Evolutionary conservation across 2,329 filamentous ascomycete genomes (phyloP).

Genomic region (Exophiala aquamarina): DNA sequence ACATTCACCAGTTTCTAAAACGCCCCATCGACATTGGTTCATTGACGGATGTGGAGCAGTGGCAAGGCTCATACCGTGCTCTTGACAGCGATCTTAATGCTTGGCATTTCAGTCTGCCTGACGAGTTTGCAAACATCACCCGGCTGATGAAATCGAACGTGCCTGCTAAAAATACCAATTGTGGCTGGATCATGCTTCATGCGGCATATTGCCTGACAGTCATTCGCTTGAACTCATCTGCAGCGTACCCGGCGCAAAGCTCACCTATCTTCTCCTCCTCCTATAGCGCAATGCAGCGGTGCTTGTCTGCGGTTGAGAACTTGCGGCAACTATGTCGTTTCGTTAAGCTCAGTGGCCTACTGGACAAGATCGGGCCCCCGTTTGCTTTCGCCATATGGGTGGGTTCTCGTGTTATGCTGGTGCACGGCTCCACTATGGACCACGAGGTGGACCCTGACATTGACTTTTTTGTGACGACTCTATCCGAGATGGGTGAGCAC

Average conservation of each 20-base stretch:
- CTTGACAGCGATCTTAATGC: slow-evolving; percentile 75
- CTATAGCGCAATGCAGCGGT: slow-evolving; percentile 80
- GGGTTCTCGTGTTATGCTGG: slow-evolving; percentile 78
- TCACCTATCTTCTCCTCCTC: slow-evolving; percentile 88
- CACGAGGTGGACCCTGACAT: slow-evolving; percentile 79
- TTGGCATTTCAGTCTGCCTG: slow-evolving; percentile 82
- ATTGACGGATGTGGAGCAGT: slow-evolving; percentile 79
- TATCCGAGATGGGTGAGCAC: slow-evolving; percentile 75
- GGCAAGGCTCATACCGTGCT: slow-evolving; percentile 84
- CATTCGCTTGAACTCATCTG: slow-evolving; percentile 86
- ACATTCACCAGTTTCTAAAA: slow-evolving; percentile 86
- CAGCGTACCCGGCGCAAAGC: slow-evolving; percentile 85
- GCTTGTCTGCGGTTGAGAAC: slow-evolving; percentile 78
- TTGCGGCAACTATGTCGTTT: slow-evolving; percentile 77
- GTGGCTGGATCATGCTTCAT: slow-evolving; percentile 88
- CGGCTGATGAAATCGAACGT: slow-evolving; percentile 69
- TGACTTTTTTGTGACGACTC: slow-evolving; percentile 75
- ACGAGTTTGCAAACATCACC: slow-evolving; percentile 80
- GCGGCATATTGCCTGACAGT: slow-evolving; percentile 88
- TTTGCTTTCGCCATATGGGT: slow-evolving; percentile 95
- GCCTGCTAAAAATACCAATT: slow-evolving; percentile 69
- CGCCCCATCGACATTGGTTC: slow-evolving; percentile 86
- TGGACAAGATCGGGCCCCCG: slow-evolving; percentile 80
- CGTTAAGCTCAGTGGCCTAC: slow-evolving; percentile 70
- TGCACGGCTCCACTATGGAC: slow-evolving; percentile 87